These are phyloP conservation scores for Apiospora marii DNA, from an alignment of 2,329 filamentous ascomycete genomes.

Conservation along the genomic window DNA sequence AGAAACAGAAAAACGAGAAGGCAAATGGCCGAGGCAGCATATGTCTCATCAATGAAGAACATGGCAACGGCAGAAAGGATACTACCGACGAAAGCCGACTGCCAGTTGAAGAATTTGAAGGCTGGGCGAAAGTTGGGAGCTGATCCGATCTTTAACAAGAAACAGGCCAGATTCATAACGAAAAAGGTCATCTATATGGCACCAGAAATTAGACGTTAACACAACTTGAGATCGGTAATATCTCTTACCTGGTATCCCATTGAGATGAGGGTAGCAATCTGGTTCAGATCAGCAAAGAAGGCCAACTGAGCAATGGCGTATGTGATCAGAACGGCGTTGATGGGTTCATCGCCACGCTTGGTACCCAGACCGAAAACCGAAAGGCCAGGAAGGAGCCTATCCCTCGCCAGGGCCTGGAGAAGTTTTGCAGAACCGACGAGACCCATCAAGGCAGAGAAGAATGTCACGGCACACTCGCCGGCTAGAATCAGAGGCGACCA, in stretches of 20 bases:
- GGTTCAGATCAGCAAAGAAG: conserved; percentile 84
- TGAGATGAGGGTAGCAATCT: conserved; percentile 87
- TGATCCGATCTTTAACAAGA: conserved; percentile 84
- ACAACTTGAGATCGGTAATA: not conserved
- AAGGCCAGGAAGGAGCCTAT: conserved; percentile 80
- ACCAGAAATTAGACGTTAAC: conserved; percentile 28
- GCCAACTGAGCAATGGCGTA: conserved; percentile 80
- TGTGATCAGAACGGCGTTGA: conserved; percentile 78
- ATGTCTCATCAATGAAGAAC: conserved; percentile 89
- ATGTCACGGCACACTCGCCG: conserved; percentile 82
- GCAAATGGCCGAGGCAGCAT: conserved; percentile 77
- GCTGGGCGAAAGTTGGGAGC: conserved; percentile 89
- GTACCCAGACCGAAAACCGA: conserved; percentile 78
- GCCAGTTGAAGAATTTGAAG: conserved; percentile 89
- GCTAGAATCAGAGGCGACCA: conserved; percentile 77
- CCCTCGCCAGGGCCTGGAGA: conserved; percentile 81
- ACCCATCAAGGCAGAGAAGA: conserved; percentile 89
- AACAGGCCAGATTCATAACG: conserved; percentile 87
- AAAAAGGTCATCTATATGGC: conserved; percentile 80
- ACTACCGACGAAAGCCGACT: conserved; percentile 78
- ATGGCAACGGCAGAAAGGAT: conserved; percentile 81
- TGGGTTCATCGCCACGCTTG: conserved; percentile 75
- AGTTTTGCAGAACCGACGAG: conserved; percentile 86
- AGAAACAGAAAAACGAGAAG: conserved; percentile 80
- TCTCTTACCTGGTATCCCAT: conserved; percentile 79